phyloP scores from a whole-genome alignment of 352 stramenopile species.

The Phytophthora palmivora region DNA sequence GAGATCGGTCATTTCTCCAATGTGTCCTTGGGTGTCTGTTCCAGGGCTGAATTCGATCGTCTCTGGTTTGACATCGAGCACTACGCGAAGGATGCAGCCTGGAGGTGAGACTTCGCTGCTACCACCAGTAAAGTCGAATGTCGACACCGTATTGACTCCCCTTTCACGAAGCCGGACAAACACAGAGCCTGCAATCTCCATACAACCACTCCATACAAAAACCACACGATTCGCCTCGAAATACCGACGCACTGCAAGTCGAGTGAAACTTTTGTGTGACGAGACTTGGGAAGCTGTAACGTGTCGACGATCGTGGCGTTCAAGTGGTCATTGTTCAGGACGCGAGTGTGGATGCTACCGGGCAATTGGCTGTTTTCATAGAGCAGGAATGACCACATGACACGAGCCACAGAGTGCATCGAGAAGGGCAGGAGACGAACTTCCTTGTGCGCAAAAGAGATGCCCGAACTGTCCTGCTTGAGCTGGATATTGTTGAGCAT shows the following conservation, averaged over 20 bases:
- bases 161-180: constrained; percentile 50
- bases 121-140: constrained; percentile 24
- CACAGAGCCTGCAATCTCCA: constrained; percentile 48
- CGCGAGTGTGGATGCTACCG: constrained; percentile 15
- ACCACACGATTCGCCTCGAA: constrained; percentile 28
- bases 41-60: constrained; percentile 28
- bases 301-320: constrained; percentile 43
- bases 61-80: constrained; percentile 33
- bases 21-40: constrained; percentile 14
- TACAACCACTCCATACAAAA: constrained; percentile 39
- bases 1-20: constrained; percentile 54
- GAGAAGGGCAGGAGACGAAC: constrained; percentile 41
- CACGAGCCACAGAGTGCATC: constrained; percentile 26
- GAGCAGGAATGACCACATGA: constrained; percentile 32
- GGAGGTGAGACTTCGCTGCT: constrained; percentile 2
- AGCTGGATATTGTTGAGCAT: constrained; percentile 25
- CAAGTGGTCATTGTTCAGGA: constrained; percentile 38
- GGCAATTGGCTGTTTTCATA: constrained; percentile 18
- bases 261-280: constrained; percentile 22
- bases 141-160: constrained; percentile 21
- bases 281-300: constrained; percentile 37
- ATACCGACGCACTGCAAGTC: constrained; percentile 38
- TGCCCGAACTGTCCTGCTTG: constrained; percentile 22
- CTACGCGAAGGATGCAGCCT: constrained; percentile 17
- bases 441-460: constrained; percentile 35